phyloP scores from a whole-genome alignment of 202 grass and related monocot species.

The Setaria viridis region DNA sequence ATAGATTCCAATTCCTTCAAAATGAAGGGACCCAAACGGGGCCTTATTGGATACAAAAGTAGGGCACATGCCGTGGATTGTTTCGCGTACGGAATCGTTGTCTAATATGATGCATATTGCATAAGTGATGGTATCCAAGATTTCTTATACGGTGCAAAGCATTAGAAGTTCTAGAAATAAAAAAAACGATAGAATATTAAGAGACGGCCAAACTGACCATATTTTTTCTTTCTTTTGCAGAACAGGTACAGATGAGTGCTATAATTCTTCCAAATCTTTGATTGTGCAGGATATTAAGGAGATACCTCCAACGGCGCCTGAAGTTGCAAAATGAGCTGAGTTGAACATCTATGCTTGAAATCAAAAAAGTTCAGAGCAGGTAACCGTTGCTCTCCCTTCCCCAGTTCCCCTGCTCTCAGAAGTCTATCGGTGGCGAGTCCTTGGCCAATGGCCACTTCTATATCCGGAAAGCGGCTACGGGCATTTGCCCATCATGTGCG shows the following conservation, averaged over 20 bases:
- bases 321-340: neutral
- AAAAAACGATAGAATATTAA: neutral
- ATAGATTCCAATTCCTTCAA: too few relatives aligned
- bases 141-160: neutral
- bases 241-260: too few relatives aligned
- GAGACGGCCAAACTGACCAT: too few relatives aligned
- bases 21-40: too few relatives aligned
- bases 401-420: neutral
- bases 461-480: conserved; percentile 45
- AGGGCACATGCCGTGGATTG: neutral
- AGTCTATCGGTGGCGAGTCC: too few relatives aligned
- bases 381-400: conserved; percentile 7
- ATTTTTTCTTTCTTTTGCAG: neutral
- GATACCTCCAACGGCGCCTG: neutral
- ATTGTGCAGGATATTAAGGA: neutral
- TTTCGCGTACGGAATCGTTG: conserved; percentile 14
- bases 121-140: neutral
- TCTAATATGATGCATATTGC: conserved; percentile 33
- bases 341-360: neutral
- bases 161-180: neutral
- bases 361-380: neutral
- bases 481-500: conserved; percentile 59
- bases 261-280: too few relatives aligned
- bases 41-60: conserved; percentile 17
- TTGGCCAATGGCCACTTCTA: neutral